These are phyloP conservation scores for Wickerhamiella azyma DNA, from an alignment of 805 yeast genomes.

Conservation along the genomic window DNA sequence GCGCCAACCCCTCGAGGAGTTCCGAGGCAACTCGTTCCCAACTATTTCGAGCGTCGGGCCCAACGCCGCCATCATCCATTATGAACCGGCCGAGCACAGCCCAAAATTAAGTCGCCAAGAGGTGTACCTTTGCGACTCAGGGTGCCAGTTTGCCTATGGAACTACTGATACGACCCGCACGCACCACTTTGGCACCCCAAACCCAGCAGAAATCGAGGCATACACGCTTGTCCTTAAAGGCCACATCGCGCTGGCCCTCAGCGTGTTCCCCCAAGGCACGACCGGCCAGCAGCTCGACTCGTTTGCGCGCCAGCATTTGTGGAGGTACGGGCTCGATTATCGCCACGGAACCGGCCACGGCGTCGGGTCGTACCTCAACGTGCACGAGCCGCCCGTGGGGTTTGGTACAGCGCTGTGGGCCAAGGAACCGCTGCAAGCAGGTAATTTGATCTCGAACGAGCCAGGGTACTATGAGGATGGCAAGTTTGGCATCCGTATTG, in stretches of 20 bases:
- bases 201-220: constrained; percentile 42
- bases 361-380: constrained; percentile 80
- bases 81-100: constrained; percentile 46
- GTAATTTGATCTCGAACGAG: constrained; percentile 76
- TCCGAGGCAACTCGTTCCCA: constrained; percentile 51
- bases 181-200: constrained; percentile 48
- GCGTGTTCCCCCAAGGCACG: constrained; percentile 63
- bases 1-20: constrained; percentile 26
- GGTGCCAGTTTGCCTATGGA: constrained; percentile 85
- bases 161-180: constrained; percentile 95
- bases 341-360: constrained; percentile 98
- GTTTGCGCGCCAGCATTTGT: constrained; percentile 68
- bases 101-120: constrained; percentile 50
- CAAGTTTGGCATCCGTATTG: constrained; percentile 81
- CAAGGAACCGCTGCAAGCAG: constrained; percentile 41
- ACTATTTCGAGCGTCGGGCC: constrained; percentile 67
- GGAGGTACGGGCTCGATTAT: constrained; percentile 74
- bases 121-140: constrained; percentile 73
- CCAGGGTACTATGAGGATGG: constrained; percentile 91
- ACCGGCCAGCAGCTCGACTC: constrained; percentile 67
- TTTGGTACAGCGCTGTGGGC: constrained; percentile 36
- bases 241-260: constrained; percentile 70
- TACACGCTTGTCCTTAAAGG: constrained; percentile 87
- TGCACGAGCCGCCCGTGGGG: constrained; percentile 90
- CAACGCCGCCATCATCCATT: constrained; percentile 67